Conservation (phyloP, 345 rosid genomes). For the Syzygium jambos region DNA sequence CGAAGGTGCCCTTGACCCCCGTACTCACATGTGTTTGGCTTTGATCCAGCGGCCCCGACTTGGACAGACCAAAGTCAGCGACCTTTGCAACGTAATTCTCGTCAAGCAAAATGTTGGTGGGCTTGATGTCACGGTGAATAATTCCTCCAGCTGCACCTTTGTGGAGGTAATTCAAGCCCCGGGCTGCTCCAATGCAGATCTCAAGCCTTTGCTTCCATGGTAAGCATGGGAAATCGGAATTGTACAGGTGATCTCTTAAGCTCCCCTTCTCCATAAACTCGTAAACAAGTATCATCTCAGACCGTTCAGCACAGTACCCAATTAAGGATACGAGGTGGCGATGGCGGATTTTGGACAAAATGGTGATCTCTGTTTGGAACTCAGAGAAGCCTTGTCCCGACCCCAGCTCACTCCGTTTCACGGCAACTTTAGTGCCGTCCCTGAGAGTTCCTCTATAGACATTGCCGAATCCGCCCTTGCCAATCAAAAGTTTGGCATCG, state of each 20-base stretch:
- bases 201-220: slow-evolving; percentile 50
- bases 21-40: slow-evolving; percentile 25
- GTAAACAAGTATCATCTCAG: slow-evolving; percentile 53
- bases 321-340: slow-evolving; percentile 60
- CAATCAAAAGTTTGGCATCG: slow-evolving; percentile 19
- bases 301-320: slow-evolving; percentile 53
- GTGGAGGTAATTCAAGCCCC: slow-evolving; percentile 45
- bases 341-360: slow-evolving; percentile 54
- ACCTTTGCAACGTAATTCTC: slow-evolving; percentile 37
- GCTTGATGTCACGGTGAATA: slow-evolving; percentile 54
- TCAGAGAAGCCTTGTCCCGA: slow-evolving; percentile 40
- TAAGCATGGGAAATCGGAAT: slow-evolving; percentile 18
- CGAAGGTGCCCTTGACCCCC: slow-evolving; percentile 41
- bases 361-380: slow-evolving; percentile 44
- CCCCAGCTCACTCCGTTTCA: slow-evolving; percentile 34
- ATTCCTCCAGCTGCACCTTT: slow-evolving; percentile 27
- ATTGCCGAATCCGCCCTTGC: slow-evolving; percentile 40
- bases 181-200: slow-evolving; percentile 53
- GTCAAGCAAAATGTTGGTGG: slow-evolving; percentile 51
- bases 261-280: slow-evolving; percentile 56
- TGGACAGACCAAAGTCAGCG: slow-evolving; percentile 58
- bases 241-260: slow-evolving; percentile 38
- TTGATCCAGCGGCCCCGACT: slow-evolving; percentile 15
- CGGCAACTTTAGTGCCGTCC: slow-evolving; percentile 31
- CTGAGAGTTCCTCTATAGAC: slow-evolving; percentile 31